Conservation (phyloP, 2,329 filamentous ascomycete genomes). For the Keithomyces neogunnii region DNA sequence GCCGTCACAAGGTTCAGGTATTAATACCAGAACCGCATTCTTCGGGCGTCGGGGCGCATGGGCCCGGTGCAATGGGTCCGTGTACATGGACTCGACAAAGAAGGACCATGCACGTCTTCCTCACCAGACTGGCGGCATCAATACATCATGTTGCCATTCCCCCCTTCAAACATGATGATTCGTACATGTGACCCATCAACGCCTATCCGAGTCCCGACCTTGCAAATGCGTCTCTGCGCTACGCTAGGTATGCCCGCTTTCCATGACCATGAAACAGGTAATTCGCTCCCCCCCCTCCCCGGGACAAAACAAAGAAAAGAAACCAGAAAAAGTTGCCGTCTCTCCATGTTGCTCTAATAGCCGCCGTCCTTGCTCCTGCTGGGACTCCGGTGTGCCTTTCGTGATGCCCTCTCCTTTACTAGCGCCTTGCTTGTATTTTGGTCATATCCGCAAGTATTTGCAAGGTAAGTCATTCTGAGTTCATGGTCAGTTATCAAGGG, state of each 20-base stretch:
- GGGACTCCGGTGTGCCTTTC: slow-evolving; percentile 17
- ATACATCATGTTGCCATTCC: no score
- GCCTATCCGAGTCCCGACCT: background rate
- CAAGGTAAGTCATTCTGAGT: slow-evolving; percentile 41
- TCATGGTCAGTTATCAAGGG: background rate
- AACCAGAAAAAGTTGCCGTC: background rate
- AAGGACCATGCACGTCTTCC: no score
- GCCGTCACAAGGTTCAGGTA: no score
- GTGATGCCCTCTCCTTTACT: slow-evolving; percentile 31
- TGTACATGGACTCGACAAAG: no score
- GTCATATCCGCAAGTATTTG: slow-evolving; percentile 45
- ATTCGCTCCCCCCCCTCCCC: no score
- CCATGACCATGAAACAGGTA: no score
- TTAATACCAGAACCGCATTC: no score
- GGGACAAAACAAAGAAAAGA: background rate
- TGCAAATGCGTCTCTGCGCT: background rate
- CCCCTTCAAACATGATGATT: no score
- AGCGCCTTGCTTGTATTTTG: slow-evolving; percentile 38
- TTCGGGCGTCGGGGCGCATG: no score
- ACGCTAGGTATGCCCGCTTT: background rate
- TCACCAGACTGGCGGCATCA: no score
- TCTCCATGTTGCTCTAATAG: background rate
- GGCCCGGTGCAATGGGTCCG: no score
- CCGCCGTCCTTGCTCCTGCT: slow-evolving; percentile 12
- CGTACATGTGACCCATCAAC: background rate